Evolutionary conservation across 2,329 filamentous ascomycete species (phyloP).

Genomic region (Colletotrichum sp.): DNA sequence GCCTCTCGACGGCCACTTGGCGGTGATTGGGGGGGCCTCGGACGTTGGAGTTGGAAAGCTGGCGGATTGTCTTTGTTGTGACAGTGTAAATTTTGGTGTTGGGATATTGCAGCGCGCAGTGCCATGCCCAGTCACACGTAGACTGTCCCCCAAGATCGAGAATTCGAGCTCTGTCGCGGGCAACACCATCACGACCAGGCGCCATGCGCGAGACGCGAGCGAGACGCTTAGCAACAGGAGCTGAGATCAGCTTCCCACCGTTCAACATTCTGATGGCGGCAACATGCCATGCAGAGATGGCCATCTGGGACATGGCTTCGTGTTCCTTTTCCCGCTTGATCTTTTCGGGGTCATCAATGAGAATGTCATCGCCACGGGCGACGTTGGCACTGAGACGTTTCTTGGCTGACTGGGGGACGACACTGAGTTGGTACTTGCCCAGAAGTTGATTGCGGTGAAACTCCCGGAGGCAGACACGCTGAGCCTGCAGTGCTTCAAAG

Average conservation of each 20-base stretch:
- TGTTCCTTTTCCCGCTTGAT: conserved; percentile 76
- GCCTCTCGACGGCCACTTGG: conserved; percentile 76
- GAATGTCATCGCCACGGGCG: conserved; percentile 71
- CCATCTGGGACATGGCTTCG: conserved; percentile 78
- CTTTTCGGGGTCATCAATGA: conserved; percentile 67
- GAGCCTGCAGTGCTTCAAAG: conserved; percentile 86
- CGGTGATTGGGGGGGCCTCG: conserved; percentile 88
- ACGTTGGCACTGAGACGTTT: conserved; percentile 76
- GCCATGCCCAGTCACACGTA: conserved; percentile 95
- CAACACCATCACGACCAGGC: conserved; percentile 45
- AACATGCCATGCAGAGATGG: conserved; percentile 65
- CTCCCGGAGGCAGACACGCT: conserved; percentile 75
- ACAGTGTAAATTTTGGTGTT: conserved; percentile 89
- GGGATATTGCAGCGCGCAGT: conserved; percentile 84
- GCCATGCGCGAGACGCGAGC: conserved; percentile 57
- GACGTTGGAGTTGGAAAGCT: conserved; percentile 75
- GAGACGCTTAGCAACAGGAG: conserved; percentile 67
- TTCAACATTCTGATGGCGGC: conserved; percentile 66
- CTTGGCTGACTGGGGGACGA: conserved; percentile 71
- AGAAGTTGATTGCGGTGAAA: conserved; percentile 81
- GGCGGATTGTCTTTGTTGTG: conserved; percentile 73
- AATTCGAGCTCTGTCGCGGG: conserved; percentile 66
- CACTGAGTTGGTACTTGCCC: conserved; percentile 82
- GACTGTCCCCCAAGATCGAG: conserved; percentile 87
- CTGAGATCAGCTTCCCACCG: conserved; percentile 67